Conservation (phyloP, 306 rosid species). For the Castanopsis chinensis region DNA sequence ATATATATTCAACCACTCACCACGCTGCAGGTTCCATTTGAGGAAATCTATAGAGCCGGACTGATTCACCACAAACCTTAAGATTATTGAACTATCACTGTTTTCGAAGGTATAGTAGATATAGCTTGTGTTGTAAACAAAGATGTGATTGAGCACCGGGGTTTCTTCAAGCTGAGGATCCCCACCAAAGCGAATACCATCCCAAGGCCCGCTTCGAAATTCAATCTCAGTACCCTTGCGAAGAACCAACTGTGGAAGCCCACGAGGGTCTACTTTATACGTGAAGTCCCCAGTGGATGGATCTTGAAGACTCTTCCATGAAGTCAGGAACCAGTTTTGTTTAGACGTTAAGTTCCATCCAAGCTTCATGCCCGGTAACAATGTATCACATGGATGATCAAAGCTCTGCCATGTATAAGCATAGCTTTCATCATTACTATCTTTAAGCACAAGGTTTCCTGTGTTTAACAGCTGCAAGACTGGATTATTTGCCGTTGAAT, state of each 20-base stretch:
- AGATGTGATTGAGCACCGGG: constrained; percentile 31
- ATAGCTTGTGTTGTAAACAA: constrained; percentile 30
- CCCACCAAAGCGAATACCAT: constrained; percentile 32
- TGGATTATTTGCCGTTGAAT: background rate
- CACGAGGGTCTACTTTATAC: constrained; percentile 31
- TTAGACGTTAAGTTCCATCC: constrained; percentile 8
- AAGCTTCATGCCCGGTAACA: constrained; percentile 16
- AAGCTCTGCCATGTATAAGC: constrained; percentile 20
- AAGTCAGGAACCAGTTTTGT: constrained; percentile 7
- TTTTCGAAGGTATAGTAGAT: constrained; percentile 39
- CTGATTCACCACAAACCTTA: constrained; percentile 31
- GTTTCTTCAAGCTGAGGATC: constrained; percentile 17
- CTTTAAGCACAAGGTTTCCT: constrained; percentile 5
- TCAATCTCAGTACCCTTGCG: constrained; percentile 17
- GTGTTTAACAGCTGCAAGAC: constrained; percentile 2
- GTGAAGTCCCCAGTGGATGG: constrained; percentile 41
- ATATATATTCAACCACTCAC: constrained; percentile 21
- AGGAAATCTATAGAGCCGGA: constrained; percentile 36
- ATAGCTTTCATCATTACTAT: background rate
- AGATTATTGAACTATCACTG: constrained; percentile 11
- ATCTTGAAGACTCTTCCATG: constrained; percentile 32
- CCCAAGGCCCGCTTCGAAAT: constrained; percentile 53
- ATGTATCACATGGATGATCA: constrained; percentile 10
- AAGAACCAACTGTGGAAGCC: constrained; percentile 43
- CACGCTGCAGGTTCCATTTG: constrained; percentile 30